Evolutionary conservation across 2,329 filamentous ascomycete genomes (phyloP).

Genomic region (Epichloe typhina): DNA sequence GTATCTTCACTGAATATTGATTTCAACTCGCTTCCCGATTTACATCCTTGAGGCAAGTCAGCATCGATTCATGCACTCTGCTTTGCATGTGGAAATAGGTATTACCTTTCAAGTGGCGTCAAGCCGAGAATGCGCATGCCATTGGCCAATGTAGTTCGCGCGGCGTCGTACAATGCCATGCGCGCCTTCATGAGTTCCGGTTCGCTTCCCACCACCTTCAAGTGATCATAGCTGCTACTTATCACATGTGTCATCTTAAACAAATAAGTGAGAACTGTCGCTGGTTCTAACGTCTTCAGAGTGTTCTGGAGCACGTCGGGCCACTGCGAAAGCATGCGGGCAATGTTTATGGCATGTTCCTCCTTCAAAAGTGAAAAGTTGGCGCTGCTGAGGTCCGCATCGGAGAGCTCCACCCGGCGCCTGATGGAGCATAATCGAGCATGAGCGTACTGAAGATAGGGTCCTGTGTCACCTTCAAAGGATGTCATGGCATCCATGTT

Average conservation of each 20-base stretch:
- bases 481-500: slow-evolving; percentile 73
- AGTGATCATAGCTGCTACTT: slow-evolving; percentile 68
- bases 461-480: slow-evolving; percentile 75
- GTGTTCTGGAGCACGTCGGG: slow-evolving; percentile 78
- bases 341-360: slow-evolving; percentile 57
- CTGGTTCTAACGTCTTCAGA: slow-evolving; percentile 69
- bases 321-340: slow-evolving; percentile 69
- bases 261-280: slow-evolving; percentile 42
- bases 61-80: neutral
- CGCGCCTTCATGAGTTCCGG: slow-evolving; percentile 46
- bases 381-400: slow-evolving; percentile 46
- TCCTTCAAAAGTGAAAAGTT: slow-evolving; percentile 58
- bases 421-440: slow-evolving; percentile 56
- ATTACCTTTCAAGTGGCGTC: slow-evolving; percentile 52
- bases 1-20: too few species aligned
- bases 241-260: slow-evolving; percentile 79
- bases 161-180: slow-evolving; percentile 52
- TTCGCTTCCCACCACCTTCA: slow-evolving; percentile 72
- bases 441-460: slow-evolving; percentile 75
- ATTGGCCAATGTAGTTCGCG: slow-evolving; percentile 64
- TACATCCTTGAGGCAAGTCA: slow-evolving; percentile 5
- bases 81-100: neutral
- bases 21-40: neutral
- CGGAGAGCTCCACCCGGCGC: slow-evolving; percentile 38
- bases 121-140: slow-evolving; percentile 74